Conservation (phyloP, 2,329 filamentous ascomycete genomes). For the Truncatella angustata region DNA sequence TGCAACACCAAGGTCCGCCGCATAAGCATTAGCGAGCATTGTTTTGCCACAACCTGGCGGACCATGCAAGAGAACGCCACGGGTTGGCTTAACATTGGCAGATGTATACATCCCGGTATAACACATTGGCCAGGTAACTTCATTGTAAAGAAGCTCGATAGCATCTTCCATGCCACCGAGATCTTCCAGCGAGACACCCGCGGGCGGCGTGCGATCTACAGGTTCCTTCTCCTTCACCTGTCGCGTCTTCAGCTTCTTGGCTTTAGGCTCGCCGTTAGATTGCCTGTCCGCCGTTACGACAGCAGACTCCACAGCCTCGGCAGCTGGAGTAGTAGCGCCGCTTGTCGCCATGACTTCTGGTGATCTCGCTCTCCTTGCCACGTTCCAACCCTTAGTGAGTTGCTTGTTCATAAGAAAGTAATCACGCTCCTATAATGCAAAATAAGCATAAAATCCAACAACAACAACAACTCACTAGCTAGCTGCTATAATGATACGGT, state of each 20-base stretch:
- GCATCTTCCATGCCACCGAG: constrained; percentile 76
- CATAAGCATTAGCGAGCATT: constrained; percentile 76
- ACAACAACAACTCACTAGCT: neutral
- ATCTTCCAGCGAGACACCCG: constrained; percentile 66
- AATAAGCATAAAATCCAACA: neutral
- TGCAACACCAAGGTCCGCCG: constrained; percentile 70
- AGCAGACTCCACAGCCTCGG: constrained; percentile 25
- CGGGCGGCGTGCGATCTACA: constrained; percentile 60
- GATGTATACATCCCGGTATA: constrained; percentile 64
- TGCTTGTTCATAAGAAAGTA: constrained; percentile 38
- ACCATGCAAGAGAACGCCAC: constrained; percentile 76
- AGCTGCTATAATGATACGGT: neutral
- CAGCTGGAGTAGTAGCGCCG: constrained; percentile 17
- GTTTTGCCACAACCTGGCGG: constrained; percentile 87
- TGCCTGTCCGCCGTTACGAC: constrained; percentile 46
- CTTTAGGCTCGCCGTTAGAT: constrained; percentile 62
- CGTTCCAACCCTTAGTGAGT: constrained; percentile 39
- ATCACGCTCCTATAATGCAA: constrained; percentile 22
- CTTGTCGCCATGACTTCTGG: constrained; percentile 16
- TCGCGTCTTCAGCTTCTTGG: constrained; percentile 62
- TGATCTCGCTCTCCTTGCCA: constrained; percentile 22
- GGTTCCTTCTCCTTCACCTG: constrained; percentile 38
- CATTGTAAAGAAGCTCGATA: constrained; percentile 39
- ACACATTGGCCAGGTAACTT: constrained; percentile 56
- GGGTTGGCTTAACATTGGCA: constrained; percentile 67